phyloP scores from a whole-genome alignment of 768 basidiomycete genomes.

The Rhizopogon sp. region DNA sequence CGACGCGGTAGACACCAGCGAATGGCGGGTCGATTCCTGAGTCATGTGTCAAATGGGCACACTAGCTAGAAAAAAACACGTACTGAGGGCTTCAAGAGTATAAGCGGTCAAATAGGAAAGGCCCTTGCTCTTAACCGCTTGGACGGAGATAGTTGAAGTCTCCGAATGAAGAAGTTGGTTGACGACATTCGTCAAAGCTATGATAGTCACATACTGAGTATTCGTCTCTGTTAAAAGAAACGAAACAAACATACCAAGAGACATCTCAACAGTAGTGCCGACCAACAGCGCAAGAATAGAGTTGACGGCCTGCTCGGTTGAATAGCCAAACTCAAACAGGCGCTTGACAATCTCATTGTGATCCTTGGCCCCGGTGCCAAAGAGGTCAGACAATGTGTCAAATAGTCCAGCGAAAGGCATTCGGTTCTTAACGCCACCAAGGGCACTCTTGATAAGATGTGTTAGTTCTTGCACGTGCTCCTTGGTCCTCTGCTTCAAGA shows the following conservation, averaged over 20 bases:
- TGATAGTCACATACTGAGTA: neutral
- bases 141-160: constrained; percentile 29
- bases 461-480: constrained; percentile 50
- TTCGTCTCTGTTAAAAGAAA: neutral
- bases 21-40: constrained; percentile 72
- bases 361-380: constrained; percentile 38
- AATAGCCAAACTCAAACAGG: constrained; percentile 50
- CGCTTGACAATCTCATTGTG: constrained; percentile 52
- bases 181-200: constrained; percentile 62
- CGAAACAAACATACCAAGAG: constrained; percentile 44
- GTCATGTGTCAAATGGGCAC: constrained; percentile 1
- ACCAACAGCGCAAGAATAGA: constrained; percentile 69
- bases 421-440: constrained; percentile 39
- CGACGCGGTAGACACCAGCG: constrained; percentile 59
- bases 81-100: constrained; percentile 68
- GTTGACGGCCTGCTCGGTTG: constrained; percentile 60
- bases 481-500: constrained; percentile 46
- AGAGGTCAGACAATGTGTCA: constrained; percentile 40
- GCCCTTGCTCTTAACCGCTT: constrained; percentile 26
- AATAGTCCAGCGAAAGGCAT: constrained; percentile 36
- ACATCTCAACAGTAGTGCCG: constrained; percentile 60
- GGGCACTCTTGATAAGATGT: constrained; percentile 47
- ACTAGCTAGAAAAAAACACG: constrained; percentile 21
- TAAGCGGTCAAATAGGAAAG: constrained; percentile 46
- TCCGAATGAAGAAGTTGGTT: constrained; percentile 57